phyloP scores from a whole-genome alignment of 306 rosid species.

The Citrullus colocynthis region DNA sequence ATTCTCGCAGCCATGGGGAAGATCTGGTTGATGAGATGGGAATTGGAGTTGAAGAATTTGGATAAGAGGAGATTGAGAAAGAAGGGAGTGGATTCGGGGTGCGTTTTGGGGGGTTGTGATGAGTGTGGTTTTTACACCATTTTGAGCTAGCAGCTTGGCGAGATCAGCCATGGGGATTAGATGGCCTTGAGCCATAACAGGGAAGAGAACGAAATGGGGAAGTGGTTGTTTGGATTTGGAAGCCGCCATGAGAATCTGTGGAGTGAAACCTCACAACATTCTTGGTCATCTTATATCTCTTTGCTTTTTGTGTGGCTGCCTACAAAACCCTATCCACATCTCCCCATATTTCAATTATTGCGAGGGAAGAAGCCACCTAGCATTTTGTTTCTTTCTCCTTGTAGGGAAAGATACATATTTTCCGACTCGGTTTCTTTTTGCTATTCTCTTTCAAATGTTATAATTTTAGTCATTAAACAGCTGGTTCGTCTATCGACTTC shows the following conservation, averaged over 20 bases:
- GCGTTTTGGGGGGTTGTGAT: conserved; percentile 26
- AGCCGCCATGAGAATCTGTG: background rate
- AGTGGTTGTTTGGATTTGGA: background rate
- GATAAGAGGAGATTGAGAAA: background rate
- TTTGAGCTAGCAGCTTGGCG: conserved; percentile 17
- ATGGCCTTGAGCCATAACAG: conserved; percentile 35
- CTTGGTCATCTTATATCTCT: background rate
- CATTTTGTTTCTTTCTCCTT: too few relatives aligned
- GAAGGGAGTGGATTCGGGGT: conserved; percentile 5
- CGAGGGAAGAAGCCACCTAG: too few relatives aligned
- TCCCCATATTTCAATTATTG: too few relatives aligned
- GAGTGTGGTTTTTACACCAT: conserved; percentile 14
- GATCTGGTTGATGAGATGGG: conserved; percentile 17
- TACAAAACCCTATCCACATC: too few relatives aligned
- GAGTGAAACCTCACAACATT: too few relatives aligned
- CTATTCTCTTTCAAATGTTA: too few relatives aligned
- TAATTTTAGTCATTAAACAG: too few relatives aligned
- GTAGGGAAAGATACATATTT: too few relatives aligned
- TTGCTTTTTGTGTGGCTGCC: background rate
- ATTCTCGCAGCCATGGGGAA: conserved; percentile 52
- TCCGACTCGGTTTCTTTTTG: too few relatives aligned
- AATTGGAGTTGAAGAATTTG: conserved; percentile 7
- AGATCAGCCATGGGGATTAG: conserved; percentile 31
- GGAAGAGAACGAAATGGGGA: conserved; percentile 14
- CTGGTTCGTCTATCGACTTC: too few relatives aligned